A percentile compares a stretch with the other conserved stretches of the same genome.
These are phyloP conservation scores for Dactylellina drechsleri DNA, from an alignment of 2,329 filamentous ascomycete genomes.

Conservation along the genomic window DNA sequence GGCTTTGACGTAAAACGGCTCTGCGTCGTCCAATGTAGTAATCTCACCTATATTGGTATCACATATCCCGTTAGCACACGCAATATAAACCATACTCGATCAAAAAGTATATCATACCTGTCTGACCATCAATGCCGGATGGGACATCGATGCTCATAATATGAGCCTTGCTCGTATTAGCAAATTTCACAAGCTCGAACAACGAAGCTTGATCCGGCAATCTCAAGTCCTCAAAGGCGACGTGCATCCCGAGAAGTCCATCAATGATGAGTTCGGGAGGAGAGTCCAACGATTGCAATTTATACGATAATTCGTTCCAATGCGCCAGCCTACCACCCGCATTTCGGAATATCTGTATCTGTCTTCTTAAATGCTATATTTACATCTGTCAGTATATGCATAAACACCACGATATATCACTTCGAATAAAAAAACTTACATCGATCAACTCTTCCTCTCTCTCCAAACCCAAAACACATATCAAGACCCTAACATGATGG, in stretches of 20 bases:
- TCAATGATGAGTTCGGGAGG: slow-evolving; percentile 86
- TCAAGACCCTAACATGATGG: slow-evolving; percentile 80
- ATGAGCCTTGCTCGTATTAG: slow-evolving; percentile 84
- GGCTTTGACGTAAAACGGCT: slow-evolving; percentile 80
- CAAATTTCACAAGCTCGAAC: slow-evolving; percentile 92
- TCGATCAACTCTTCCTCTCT: slow-evolving; percentile 82
- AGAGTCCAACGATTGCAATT: slow-evolving; percentile 68
- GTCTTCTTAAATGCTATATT: slow-evolving; percentile 73
- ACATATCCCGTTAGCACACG: slow-evolving; percentile 51
- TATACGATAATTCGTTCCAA: slow-evolving; percentile 69
- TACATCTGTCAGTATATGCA: slow-evolving; percentile 9
- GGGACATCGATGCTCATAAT: slow-evolving; percentile 91
- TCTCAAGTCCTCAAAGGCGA: slow-evolving; percentile 87
- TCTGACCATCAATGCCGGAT: slow-evolving; percentile 83
- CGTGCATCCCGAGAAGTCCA: slow-evolving; percentile 84
- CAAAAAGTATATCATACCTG: slow-evolving; percentile 69
- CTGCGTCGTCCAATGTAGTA: slow-evolving; percentile 72
- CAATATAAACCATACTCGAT: slow-evolving; percentile 1
- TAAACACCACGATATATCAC: no score
- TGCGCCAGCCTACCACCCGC: slow-evolving; percentile 78
- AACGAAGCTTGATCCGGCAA: slow-evolving; percentile 83
- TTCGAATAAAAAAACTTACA: slow-evolving; percentile 3
- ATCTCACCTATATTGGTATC: slow-evolving; percentile 64
- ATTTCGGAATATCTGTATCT: slow-evolving; percentile 83
- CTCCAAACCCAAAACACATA: slow-evolving; percentile 86